phyloP scores from a whole-genome alignment of 2,329 filamentous ascomycete genomes.

The Emergomyces orientalis region DNA sequence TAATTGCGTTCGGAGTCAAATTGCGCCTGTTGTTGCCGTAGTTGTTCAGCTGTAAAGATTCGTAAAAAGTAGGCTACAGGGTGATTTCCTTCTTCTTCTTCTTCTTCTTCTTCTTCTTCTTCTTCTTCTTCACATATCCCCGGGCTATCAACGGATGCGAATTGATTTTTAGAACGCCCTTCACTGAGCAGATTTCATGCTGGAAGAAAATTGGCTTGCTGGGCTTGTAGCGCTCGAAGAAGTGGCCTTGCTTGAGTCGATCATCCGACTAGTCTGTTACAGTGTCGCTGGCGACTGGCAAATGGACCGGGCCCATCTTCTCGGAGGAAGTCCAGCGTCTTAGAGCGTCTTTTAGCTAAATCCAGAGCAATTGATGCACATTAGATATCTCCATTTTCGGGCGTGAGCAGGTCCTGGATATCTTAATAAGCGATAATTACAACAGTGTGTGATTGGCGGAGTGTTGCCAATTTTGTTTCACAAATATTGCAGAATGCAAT shows the following conservation, averaged over 20 bases:
- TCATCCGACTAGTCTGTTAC: background rate
- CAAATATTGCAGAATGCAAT: constrained; percentile 3
- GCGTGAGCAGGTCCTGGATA: background rate
- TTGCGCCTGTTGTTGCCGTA: too few species aligned
- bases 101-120: too few species aligned
- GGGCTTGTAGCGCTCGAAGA: background rate
- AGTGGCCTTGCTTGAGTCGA: background rate
- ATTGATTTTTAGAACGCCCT: background rate
- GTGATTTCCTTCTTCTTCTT: too few species aligned
- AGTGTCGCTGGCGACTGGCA: background rate
- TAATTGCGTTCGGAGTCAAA: too few species aligned
- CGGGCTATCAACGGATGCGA: too few species aligned
- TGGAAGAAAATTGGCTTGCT: background rate
- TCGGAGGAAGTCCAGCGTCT: background rate
- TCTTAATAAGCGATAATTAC: background rate
- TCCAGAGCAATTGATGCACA: constrained; percentile 2
- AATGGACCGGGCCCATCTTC: background rate
- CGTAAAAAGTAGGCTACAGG: too few species aligned
- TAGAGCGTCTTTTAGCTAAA: background rate
- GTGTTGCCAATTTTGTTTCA: constrained; percentile 4
- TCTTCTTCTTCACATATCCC: too few species aligned
- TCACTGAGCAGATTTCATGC: background rate
- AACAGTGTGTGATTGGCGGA: background rate
- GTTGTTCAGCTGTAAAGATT: too few species aligned
- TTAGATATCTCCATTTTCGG: constrained; percentile 1